These are phyloP conservation scores for Pseudocercospora cruenta DNA, from an alignment of 2,329 filamentous ascomycete species.

Conservation along the genomic window DNA sequence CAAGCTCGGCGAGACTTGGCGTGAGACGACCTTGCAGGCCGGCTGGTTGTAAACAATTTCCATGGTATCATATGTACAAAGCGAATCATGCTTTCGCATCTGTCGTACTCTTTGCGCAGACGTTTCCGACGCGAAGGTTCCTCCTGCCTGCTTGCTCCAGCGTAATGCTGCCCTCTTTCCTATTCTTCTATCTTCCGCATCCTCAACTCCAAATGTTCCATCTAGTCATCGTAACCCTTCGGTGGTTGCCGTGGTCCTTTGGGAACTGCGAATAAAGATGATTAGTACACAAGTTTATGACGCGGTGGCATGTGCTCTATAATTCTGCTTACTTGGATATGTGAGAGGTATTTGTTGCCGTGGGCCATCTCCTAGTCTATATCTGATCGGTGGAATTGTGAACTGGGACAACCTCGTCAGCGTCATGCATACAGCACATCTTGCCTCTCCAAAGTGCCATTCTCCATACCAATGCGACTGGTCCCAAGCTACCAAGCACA, in stretches of 20 bases:
- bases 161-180: background rate
- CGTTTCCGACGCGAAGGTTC: background rate
- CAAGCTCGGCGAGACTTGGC: background rate
- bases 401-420: constrained; percentile 40
- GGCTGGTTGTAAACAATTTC: background rate
- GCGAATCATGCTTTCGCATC: background rate
- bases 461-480: constrained; percentile 48
- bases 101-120: background rate
- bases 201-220: background rate
- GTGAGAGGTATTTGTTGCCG: constrained; percentile 77
- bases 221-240: constrained; percentile 51
- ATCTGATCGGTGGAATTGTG: constrained; percentile 73
- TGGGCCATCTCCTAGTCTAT: constrained; percentile 72
- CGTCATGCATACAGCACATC: too few species aligned
- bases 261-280: constrained; percentile 43
- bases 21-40: background rate
- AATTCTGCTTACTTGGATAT: constrained; percentile 81
- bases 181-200: background rate
- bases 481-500: constrained; percentile 72
- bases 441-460: background rate
- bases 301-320: background rate
- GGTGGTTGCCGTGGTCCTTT: constrained; percentile 51
- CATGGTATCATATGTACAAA: constrained; percentile 6
- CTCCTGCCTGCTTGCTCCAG: background rate
- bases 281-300: constrained; percentile 5